Percentiles rank a stretch among this genome's conserved stretches.
phyloP scores from a whole-genome alignment of 345 rosid species.

The Hibiscus tridactylites region DNA sequence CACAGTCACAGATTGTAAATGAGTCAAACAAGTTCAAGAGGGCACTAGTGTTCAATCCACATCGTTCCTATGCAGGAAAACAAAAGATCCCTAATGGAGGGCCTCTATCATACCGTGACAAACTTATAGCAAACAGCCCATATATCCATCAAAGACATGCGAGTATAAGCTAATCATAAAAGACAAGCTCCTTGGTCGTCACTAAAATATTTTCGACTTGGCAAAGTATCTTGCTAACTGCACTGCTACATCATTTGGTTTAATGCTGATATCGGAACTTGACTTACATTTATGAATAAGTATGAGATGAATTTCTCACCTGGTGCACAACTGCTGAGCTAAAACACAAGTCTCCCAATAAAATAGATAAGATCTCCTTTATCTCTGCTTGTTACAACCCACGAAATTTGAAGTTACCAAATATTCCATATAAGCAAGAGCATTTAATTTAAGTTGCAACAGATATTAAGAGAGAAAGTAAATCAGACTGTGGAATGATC shows the following conservation, averaged over 20 bases:
- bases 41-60: not conserved
- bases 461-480: not conserved
- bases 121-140: not conserved
- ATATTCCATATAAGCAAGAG: not conserved
- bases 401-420: slow-evolving; percentile 10
- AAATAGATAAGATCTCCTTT: slow-evolving; percentile 69
- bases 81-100: not conserved
- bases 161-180: not conserved
- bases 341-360: slow-evolving; percentile 65
- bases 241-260: not conserved
- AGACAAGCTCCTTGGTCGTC: not conserved
- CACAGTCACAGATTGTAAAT: not conserved
- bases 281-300: not conserved
- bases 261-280: not conserved
- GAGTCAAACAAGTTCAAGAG: not conserved
- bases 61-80: not conserved
- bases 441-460: not conserved
- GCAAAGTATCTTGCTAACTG: not conserved
- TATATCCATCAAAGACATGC: not conserved
- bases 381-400: slow-evolving; percentile 51
- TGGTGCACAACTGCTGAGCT: slow-evolving; percentile 91
- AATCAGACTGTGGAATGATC: not conserved
- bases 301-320: slow-evolving; percentile 25
- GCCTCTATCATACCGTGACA: not conserved
- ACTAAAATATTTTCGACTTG: not conserved